Evolutionary conservation across 2,329 filamentous ascomycete species (phyloP), one percentile per base, ranked within the genome.

Genomic region (Calcarisporium arbuscula): DNA sequence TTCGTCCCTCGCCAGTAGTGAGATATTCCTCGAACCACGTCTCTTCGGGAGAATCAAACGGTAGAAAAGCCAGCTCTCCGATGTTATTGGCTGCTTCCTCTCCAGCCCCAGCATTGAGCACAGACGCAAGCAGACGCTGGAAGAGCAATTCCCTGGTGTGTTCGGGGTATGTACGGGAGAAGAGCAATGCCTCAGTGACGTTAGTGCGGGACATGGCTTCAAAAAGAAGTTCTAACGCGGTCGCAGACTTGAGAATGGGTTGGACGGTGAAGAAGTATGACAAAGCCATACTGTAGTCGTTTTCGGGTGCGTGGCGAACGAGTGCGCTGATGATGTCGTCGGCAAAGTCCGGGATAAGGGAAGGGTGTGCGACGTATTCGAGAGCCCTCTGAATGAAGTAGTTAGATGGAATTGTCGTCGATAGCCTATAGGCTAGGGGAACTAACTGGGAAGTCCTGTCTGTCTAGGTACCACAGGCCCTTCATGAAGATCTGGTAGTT

Each of bases 401-500:
- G 14, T 9, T 25, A 9, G 14, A 25, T 25, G 14, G 22, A 25
- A 14, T 25, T 14, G 10, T 25, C 22, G 14, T 10, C 16, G 3
- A 29, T 17, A 32, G 30, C 17, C n/a, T 9, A 22, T 12, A 22
- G 32, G 17, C 6, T 19, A 22, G n/a, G 17, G 19, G 9, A 16
- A 17, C 42, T 21, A 51, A 82, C 78, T 45, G 70, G 64, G 50
- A 85, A 88, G 37, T 86, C 70, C 28, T 78, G 65, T 28, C 75
- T 73, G 52, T 94, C 87, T 55, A 94, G 67, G 48, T 83, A 69
- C 85, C 86, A 94, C 8, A 94, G 62, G 1, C 87, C 87, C 47
- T 83, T 79, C 61, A 92, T 86, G 48, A 89, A 85, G 29, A 85
- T 77, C 57, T 80, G 77, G 56, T 90, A 94, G 46, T 81, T 85